A percentile compares a stretch with the other conserved stretches of the same genome.
Evolutionary conservation across 2,329 filamentous ascomycete genomes (phyloP).

Genomic region (Leptographium procerum): DNA sequence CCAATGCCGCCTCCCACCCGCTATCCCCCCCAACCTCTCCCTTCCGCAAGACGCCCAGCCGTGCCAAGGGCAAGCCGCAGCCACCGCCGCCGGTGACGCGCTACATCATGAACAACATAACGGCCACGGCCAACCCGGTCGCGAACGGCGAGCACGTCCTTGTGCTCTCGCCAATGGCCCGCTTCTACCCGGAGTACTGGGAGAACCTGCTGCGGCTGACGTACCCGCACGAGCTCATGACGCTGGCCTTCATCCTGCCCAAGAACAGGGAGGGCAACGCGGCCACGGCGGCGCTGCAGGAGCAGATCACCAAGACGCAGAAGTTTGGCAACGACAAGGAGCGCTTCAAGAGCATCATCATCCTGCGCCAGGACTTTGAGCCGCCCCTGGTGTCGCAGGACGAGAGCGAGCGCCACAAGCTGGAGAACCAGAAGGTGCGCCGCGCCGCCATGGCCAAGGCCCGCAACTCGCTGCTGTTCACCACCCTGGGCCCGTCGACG

Average conservation of each 20-base stretch:
- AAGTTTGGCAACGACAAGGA: constrained; percentile 61
- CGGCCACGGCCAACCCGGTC: constrained; percentile 64
- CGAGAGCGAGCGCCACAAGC: constrained; percentile 83
- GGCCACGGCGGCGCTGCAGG: constrained; percentile 72
- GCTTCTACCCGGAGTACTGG: constrained; percentile 94
- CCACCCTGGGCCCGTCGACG: constrained; percentile 78
- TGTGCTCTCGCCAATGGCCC: constrained; percentile 82
- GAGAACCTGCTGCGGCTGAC: constrained; percentile 73
- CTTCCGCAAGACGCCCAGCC: constrained; percentile 51
- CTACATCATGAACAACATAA: constrained; percentile 93
- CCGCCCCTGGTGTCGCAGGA: constrained; percentile 68
- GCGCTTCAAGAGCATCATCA: constrained; percentile 86
- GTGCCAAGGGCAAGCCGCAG: constrained; percentile 37
- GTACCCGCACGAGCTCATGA: constrained; percentile 92
- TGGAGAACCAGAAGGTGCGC: constrained; percentile 76
- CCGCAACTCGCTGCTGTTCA: constrained; percentile 89
- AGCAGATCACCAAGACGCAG: constrained; percentile 76
- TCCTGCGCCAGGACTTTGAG: constrained; percentile 91
- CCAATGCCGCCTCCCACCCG: constrained; percentile 49
- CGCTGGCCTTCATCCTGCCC: constrained; percentile 89
- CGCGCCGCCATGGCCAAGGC: constrained; percentile 87
- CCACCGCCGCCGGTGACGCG: constrained; percentile 71
- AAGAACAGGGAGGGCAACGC: constrained; percentile 87
- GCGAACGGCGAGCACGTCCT: constrained; percentile 76
- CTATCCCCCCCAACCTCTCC: constrained; percentile 65